These are phyloP conservation scores for Trichoderma citrinoviride DNA, from an alignment of 2,329 filamentous ascomycete genomes.

Conservation along the genomic window DNA sequence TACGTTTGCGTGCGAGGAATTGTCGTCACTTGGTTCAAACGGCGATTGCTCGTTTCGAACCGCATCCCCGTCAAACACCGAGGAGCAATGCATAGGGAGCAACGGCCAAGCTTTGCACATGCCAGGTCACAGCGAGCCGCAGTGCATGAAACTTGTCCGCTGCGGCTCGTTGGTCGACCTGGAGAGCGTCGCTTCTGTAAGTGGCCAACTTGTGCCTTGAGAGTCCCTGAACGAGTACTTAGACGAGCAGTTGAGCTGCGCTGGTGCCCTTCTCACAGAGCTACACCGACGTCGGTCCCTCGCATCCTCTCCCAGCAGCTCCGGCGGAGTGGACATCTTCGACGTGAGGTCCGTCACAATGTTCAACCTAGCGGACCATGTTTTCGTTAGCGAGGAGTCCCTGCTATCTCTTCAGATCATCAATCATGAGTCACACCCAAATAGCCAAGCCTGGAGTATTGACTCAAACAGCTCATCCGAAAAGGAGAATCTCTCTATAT, in stretches of 20 bases:
- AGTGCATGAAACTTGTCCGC: constrained; percentile 61
- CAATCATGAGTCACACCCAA: constrained; percentile 77
- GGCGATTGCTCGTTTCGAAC: neutral
- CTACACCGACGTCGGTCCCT: constrained; percentile 61
- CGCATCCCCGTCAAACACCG: constrained; percentile 20
- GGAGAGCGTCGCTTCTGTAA: constrained; percentile 67
- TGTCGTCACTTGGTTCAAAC: constrained; percentile 36
- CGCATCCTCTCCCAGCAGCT: constrained; percentile 58
- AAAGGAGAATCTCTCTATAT: constrained; percentile 82
- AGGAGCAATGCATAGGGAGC: constrained; percentile 12
- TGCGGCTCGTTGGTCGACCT: constrained; percentile 70
- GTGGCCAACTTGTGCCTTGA: neutral
- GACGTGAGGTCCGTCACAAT: constrained; percentile 65
- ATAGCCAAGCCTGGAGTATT: constrained; percentile 68
- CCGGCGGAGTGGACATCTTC: constrained; percentile 47
- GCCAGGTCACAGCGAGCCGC: constrained; percentile 44
- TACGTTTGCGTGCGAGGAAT: constrained; percentile 62
- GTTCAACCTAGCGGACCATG: constrained; percentile 64
- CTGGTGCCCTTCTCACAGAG: constrained; percentile 80
- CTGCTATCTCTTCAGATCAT: constrained; percentile 81
- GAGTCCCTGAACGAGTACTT: neutral
- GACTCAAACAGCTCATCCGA: constrained; percentile 48
- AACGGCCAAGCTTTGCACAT: constrained; percentile 41
- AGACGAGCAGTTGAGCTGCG: constrained; percentile 66
- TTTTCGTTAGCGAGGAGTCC: constrained; percentile 81